Evolutionary conservation across 2,329 filamentous ascomycete species (phyloP).

Genomic region (Aspergillus persii): DNA sequence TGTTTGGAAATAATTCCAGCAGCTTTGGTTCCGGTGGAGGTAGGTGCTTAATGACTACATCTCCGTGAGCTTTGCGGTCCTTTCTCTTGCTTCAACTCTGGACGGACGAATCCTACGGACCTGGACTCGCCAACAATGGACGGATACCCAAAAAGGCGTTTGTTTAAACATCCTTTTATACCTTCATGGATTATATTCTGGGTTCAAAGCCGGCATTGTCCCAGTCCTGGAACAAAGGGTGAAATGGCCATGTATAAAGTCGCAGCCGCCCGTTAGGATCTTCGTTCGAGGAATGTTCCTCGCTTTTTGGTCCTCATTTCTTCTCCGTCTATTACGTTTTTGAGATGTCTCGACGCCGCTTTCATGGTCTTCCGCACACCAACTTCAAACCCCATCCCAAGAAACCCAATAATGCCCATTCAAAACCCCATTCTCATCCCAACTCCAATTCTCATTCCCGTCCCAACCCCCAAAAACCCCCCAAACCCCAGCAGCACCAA

Average conservation of each 20-base stretch:
- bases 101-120: neutral
- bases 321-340: constrained; percentile 4
- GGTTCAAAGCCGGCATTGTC: neutral
- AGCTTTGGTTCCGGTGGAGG: constrained; percentile 44
- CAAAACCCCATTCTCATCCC: too few species aligned
- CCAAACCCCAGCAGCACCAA: neutral
- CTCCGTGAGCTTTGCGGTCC: constrained; percentile 26
- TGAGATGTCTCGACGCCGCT: neutral
- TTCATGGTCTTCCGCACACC: constrained; percentile 13
- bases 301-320: neutral
- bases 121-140: neutral
- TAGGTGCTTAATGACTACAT: constrained; percentile 33
- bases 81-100: constrained; percentile 13
- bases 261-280: neutral
- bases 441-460: neutral
- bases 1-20: constrained; percentile 37
- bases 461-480: neutral
- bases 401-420: too few species aligned
- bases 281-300: neutral
- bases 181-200: neutral
- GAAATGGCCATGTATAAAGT: neutral
- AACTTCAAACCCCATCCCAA: neutral
- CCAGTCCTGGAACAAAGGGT: neutral
- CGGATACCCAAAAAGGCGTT: neutral
- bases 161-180: neutral